Base-by-base conservation (phyloP, 2,329 filamentous ascomycete species). In the Fusarium mexicanum region DNA sequence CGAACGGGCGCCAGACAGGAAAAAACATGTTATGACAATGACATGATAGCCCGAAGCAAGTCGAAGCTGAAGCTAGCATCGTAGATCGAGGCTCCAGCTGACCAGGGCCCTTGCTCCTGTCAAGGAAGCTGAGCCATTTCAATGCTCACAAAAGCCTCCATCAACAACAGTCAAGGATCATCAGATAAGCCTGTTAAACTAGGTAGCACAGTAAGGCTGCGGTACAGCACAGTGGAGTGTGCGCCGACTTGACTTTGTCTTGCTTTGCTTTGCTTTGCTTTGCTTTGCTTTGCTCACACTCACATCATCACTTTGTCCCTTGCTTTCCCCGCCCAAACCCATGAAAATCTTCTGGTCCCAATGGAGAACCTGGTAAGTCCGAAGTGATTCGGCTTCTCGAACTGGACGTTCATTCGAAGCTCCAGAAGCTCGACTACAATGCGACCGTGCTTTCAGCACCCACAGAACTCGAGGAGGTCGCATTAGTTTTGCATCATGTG, bases 401-500 rank as follows among this genome's bases (percentile, higher is more conserved):
- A 59, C 41, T 57, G 67, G 62, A 54, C 57, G 47, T 55, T 33
- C 41, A 43, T 62, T 68, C 58, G 35, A 61, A 59, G 63, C 47
- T 69, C 67, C 64, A 70, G 71, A 76, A 55, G 44, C 48, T 67
- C 64, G 33, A 61, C 53, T 55, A 68, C 35, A 65, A 68, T 76
- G 70, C 61, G 70, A 58, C 71, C 57, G 37, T 69, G 62, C 72
- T 74, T 69, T 61, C 72, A 61, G 64, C 71, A 64, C 62, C 74
- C 71, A 75, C 75, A 66, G 62, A 69, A 65, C 58, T 68, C 61
- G 65, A 77, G 63, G 55, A 67, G 66, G 73, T 78, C 75, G 78
- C 78, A 80, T 80, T 73, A 67, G 71, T 63, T 59, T 46, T 60
- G 55, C 33, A 73, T 74, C 78, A 80, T 80, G 78, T 80, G 78